These are phyloP conservation scores for Komagataella phaffii DNA, from an alignment of 805 yeast genomes.

Conservation along the genomic window DNA sequence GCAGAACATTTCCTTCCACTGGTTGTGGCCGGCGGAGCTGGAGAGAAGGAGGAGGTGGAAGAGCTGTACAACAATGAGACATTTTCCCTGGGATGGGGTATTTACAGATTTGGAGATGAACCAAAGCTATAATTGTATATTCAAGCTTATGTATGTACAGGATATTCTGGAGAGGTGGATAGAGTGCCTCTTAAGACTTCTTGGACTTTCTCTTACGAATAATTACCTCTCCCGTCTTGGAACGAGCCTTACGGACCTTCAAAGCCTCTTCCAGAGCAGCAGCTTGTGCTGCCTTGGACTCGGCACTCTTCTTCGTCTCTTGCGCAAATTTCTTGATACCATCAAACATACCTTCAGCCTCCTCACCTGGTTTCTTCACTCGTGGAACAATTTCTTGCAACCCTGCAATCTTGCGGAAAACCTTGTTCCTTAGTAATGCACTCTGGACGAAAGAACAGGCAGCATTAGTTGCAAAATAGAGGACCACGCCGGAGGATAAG, in stretches of 20 bases:
- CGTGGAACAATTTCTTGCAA: constrained; percentile 23
- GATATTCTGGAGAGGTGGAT: not conserved
- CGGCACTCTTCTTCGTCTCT: constrained; percentile 15
- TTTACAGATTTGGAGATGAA: constrained; percentile 28
- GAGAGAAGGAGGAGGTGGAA: constrained; percentile 24
- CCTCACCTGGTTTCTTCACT: constrained; percentile 4
- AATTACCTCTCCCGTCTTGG: not conserved
- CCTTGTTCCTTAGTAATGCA: constrained; percentile 40
- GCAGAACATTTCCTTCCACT: constrained; percentile 63
- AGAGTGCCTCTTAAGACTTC: not conserved
- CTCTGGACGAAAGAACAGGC: constrained; percentile 64
- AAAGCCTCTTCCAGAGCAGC: constrained; percentile 15
- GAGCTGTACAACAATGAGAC: constrained; percentile 31
- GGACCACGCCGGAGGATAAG: constrained; percentile 71
- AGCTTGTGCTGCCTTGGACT: constrained; percentile 11
- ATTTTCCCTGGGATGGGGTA: constrained; percentile 57
- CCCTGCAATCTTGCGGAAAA: constrained; percentile 48
- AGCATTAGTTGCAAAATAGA: constrained; percentile 79
- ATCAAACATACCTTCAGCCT: constrained; percentile 15
- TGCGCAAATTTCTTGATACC: constrained; percentile 17
- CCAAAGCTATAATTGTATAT: constrained; percentile 1
- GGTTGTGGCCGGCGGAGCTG: constrained; percentile 46
- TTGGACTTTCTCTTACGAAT: not conserved
- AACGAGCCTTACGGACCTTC: not conserved
- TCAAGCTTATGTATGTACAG: not conserved